Base-by-base conservation (phyloP, 2,329 filamentous ascomycete genomes). In the Clarireedia sp. region DNA sequence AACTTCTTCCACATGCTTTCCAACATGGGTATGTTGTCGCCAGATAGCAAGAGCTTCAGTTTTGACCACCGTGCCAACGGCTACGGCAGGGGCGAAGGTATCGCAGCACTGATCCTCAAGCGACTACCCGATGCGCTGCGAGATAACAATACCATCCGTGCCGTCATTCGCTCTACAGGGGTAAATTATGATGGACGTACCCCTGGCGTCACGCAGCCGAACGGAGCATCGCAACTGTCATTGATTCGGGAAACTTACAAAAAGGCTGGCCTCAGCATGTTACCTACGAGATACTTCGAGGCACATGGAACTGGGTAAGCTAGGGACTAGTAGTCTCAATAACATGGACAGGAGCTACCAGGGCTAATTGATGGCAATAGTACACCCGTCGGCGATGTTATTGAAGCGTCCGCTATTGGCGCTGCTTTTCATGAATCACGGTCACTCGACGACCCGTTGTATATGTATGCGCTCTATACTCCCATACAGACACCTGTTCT, bases 51-150 rank as follows among this genome's bases (percentile, higher is more conserved):
- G 21, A 79, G 76, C 45, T 78, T 75, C 57, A 78, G 76, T 2
- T 84, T 82, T 59, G 82, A 85, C 60, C 63, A 72, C n/a, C 71
- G 74, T 1, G 83, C 81, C n/a, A 78, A 82, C 57, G 84, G 84
- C 0, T 87, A 86, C 61, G 81, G 77, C 0, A 73, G 82, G 41
- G 83, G 81, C 1, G 83, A 87, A 62, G 84, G 82, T 1, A 71
- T 80, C 23, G 79, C 74, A 0, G 73, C 79, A 9, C 66, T 86
- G 1, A 63, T 85, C 5, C 63, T 87, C 44, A 86, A 86, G 67
- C 74, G 75, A 2, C 68, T 86, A 0, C 69, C 72, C 5, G 77
- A 82, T 63, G 83, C 83, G 1, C 61, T 85, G 5, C 70, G 71
- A 10, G 78, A 81, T 59, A 78, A 79, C 17, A 80, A 86, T 63